phyloP scores from a whole-genome alignment of 169 alveolate genomes.

The Perkinsus chesapeaki region DNA sequence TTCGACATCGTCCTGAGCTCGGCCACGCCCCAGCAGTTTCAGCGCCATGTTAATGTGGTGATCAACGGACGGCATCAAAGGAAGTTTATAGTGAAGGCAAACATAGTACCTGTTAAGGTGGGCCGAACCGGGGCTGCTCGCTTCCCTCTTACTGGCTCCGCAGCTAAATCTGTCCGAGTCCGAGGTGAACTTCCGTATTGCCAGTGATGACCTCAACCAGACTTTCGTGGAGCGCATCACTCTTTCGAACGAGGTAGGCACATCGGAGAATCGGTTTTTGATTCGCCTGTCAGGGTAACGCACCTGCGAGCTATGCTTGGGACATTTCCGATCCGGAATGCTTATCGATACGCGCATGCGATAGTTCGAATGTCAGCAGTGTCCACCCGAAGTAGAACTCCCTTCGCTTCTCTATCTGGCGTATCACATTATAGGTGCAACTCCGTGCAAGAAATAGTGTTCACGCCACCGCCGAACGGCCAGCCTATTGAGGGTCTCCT shows the following conservation, averaged over 20 bases:
- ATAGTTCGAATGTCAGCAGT: conserved; percentile 37
- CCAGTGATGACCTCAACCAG: conserved; percentile 72
- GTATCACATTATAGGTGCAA: not conserved
- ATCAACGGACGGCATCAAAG: conserved; percentile 64
- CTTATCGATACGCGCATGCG: conserved; percentile 31
- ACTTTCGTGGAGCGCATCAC: conserved; percentile 45
- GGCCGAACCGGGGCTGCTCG: not conserved
- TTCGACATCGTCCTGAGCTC: conserved; percentile 60
- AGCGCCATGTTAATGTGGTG: conserved; percentile 50
- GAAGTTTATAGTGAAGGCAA: conserved; percentile 56
- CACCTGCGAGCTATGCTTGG: conserved; percentile 55
- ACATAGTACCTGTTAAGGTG: conserved; percentile 49
- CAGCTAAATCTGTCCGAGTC: conserved; percentile 50
- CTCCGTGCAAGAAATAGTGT: not conserved
- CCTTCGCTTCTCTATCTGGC: conserved; percentile 18
- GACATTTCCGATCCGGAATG: conserved; percentile 19
- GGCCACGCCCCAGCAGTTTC: conserved; percentile 31
- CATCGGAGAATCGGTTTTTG: not conserved
- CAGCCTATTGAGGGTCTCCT: not conserved
- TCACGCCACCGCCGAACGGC: not conserved
- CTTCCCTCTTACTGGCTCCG: not conserved
- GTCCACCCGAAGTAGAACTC: conserved; percentile 16
- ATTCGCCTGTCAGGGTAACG: conserved; percentile 52
- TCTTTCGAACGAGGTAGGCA: conserved; percentile 38
- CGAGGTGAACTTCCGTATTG: conserved; percentile 46